A percentile compares a stretch with the other conserved stretches of the same genome.
Conservation (phyloP, 2,329 filamentous ascomycete genomes). For the Cladophialophora chaetospira region DNA sequence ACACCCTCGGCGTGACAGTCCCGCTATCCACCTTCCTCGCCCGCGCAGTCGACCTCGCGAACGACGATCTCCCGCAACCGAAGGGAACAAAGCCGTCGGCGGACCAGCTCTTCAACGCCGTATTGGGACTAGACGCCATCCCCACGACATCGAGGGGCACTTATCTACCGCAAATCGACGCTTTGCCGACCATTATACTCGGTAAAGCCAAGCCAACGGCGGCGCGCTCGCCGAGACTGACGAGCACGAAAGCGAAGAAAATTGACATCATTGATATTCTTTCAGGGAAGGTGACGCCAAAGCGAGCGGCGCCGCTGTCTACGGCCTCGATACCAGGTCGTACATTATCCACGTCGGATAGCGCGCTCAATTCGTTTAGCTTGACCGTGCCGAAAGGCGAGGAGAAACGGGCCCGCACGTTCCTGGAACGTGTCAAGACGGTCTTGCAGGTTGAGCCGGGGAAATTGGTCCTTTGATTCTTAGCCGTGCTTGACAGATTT, state of each 20-base stretch:
- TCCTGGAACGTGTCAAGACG: slow-evolving; percentile 82
- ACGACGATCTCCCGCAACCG: slow-evolving; percentile 76
- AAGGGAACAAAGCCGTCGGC: slow-evolving; percentile 66
- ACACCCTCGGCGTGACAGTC: slow-evolving; percentile 75
- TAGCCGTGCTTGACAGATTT: not conserved
- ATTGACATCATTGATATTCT: slow-evolving; percentile 84
- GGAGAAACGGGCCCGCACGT: slow-evolving; percentile 76
- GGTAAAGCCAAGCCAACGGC: slow-evolving; percentile 12
- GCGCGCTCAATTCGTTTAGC: slow-evolving; percentile 75
- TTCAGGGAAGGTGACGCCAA: slow-evolving; percentile 49
- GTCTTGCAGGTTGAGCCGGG: slow-evolving; percentile 80
- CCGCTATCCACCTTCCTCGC: slow-evolving; percentile 85
- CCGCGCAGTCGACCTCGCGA: slow-evolving; percentile 82
- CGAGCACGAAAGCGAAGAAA: slow-evolving; percentile 46
- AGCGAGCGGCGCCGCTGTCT: slow-evolving; percentile 23
- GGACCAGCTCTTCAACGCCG: slow-evolving; percentile 84
- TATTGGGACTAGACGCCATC: slow-evolving; percentile 70
- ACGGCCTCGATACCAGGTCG: slow-evolving; percentile 21
- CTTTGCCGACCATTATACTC: slow-evolving; percentile 47
- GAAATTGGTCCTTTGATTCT: slow-evolving; percentile 62
- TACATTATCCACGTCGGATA: slow-evolving; percentile 49
- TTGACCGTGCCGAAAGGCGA: slow-evolving; percentile 77
- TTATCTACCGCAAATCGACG: slow-evolving; percentile 72
- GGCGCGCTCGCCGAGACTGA: slow-evolving; percentile 1
- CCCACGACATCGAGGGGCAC: slow-evolving; percentile 58